Conservation (phyloP, 2,329 filamentous ascomycete species). For the Cladobotryum protrusum region DNA sequence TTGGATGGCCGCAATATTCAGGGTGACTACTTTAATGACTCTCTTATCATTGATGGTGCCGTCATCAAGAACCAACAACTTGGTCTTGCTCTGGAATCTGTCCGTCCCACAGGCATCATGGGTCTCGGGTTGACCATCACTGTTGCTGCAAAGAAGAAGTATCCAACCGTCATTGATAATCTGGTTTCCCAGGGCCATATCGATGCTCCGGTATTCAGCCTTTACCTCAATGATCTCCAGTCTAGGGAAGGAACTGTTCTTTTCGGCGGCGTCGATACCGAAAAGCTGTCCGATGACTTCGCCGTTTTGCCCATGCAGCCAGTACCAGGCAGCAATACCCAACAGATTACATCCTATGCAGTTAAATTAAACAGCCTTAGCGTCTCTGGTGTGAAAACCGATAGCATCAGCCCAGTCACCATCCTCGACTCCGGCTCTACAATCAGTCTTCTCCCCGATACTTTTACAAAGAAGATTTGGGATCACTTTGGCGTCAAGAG, state of each 20-base stretch:
- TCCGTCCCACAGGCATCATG: conserved; percentile 49
- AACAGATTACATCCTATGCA: conserved; percentile 34
- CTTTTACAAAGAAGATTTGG: conserved; percentile 47
- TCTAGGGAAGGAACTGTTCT: conserved; percentile 63
- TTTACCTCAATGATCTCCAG: conserved; percentile 62
- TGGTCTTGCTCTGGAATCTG: conserved; percentile 44
- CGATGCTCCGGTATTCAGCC: conserved; percentile 58
- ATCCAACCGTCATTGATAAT: conserved; percentile 57
- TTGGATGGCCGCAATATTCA: conserved; percentile 49
- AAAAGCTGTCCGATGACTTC: conserved; percentile 58
- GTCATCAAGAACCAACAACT: conserved; percentile 47
- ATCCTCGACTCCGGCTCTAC: conserved; percentile 71
- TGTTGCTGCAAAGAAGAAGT: conserved; percentile 37
- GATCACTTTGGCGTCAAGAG: conserved; percentile 46
- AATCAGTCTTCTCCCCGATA: conserved; percentile 60
- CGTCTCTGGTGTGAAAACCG: conserved; percentile 29
- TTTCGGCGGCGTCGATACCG: conserved; percentile 72
- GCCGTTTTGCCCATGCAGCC: conserved; percentile 40
- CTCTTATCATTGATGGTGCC: conserved; percentile 44
- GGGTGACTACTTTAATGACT: conserved; percentile 54
- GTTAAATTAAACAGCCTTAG: conserved; percentile 33
- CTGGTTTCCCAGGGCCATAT: conserved; percentile 58
- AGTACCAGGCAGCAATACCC: conserved; percentile 34
- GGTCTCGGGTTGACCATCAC: conserved; percentile 52
- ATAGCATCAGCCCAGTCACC: conserved; percentile 42